Conservation (phyloP, 768 basidiomycete genomes). For the Jaapia argillacea region DNA sequence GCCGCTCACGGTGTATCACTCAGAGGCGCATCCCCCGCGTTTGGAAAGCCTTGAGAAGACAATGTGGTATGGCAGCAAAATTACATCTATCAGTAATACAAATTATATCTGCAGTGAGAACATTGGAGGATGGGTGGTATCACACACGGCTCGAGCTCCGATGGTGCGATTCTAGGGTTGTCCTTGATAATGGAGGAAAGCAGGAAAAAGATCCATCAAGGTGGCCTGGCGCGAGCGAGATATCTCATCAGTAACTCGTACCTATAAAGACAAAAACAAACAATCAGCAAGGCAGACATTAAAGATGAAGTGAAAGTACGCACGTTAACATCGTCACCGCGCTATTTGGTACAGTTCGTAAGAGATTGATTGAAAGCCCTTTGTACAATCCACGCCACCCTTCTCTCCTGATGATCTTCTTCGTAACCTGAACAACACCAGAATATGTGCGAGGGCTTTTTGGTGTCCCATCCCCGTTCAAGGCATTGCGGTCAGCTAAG, state of each 20-base stretch:
- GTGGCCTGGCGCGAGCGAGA: no score
- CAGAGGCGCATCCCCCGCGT: no score
- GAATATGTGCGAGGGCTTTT: constrained; percentile 36
- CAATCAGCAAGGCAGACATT: constrained; percentile 1
- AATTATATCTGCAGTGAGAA: no score
- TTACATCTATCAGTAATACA: no score
- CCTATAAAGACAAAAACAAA: constrained; percentile 12
- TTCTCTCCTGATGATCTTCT: constrained; percentile 67
- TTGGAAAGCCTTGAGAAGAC: no score
- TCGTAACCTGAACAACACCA: constrained; percentile 67
- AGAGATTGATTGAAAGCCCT: constrained; percentile 87
- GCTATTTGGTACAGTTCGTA: constrained; percentile 93
- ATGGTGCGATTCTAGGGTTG: no score
- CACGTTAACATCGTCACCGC: constrained; percentile 95
- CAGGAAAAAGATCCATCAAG: no score
- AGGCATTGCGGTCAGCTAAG: constrained; percentile 35
- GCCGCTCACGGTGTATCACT: no score
- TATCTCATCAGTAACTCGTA: constrained; percentile 33
- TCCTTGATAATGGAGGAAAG: no score
- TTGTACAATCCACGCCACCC: constrained; percentile 89
- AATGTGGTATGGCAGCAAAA: no score
- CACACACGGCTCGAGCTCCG: no score
- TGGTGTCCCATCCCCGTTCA: constrained; percentile 54
- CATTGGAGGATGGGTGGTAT: no score
- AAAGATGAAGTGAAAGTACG: constrained; percentile 18